Base-by-base conservation (phyloP, 2,329 filamentous ascomycete species). In the Apiospora phragmitis region DNA sequence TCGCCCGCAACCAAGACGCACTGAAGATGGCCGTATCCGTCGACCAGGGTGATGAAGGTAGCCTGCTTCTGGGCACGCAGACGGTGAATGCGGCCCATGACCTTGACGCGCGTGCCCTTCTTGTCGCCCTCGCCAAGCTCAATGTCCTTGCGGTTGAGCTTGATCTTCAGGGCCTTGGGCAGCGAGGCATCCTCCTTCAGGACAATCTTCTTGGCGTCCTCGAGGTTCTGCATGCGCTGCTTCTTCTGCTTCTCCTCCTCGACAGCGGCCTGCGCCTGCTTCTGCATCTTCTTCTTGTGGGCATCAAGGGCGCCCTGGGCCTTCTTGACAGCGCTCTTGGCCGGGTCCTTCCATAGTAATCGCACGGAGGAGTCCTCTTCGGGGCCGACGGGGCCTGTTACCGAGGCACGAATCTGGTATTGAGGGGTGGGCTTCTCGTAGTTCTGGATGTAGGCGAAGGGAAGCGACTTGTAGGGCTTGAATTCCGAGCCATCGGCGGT, bases 251-350 rank as follows among this genome's bases (percentile, higher is more conserved):
- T 90, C 78, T 91, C 90, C 81, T 94, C 90, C 70, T 91, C 88
- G 65, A 92, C 90, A 70, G 90, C 91, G 73, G 90, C 84, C 79
- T 94, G 91, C 75, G 91, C 88, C 81, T 93, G 92, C 83, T 94
- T 94, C 76, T 89, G 89, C 62, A 92, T 87, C 87, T 97, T 97
- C 88, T 94, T 95, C 88, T 94, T 93, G 82, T 93, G 90, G 74
- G 88, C 86, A 75, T 94, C 93, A 74, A 90, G 90, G 74, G 90
- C 90, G 80, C 90, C 91, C 84, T 90, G 89, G 4, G 92, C 93
- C 84, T 97, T 97, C 86, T 97, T 97, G 79, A 94, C 81, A 29
- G 93, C 94, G 72, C 92, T 93, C 85, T 96, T 97, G 72, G 93
- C 91, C 26, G 90, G 92, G 70, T 92, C 91, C 84, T 95, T 95